phyloP scores from a whole-genome alignment of 2,329 filamentous ascomycete species.

The Rutstroemia sp. region DNA sequence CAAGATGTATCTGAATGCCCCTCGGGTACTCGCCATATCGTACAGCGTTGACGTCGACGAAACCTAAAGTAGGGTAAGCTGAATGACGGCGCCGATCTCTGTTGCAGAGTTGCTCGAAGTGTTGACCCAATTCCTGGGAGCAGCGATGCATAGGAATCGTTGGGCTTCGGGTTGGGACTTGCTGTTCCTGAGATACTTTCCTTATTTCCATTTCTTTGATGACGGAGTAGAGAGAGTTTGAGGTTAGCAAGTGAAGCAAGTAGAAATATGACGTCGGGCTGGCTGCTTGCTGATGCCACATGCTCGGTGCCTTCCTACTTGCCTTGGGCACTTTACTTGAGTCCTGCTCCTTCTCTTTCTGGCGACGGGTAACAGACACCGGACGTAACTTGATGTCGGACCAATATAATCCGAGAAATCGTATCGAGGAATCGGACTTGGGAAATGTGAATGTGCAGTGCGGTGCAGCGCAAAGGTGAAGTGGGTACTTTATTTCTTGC shows the following conservation, averaged over 20 bases:
- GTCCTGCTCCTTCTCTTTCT: not conserved
- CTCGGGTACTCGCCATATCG: not conserved
- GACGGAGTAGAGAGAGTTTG: not conserved
- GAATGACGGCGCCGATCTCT: not conserved
- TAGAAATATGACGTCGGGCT: not conserved
- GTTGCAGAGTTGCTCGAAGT: no score
- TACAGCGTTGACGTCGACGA: slow-evolving; percentile 2
- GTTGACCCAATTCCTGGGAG: no score
- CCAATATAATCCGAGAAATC: no score
- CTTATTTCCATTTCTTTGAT: not conserved
- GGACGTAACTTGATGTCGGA: not conserved
- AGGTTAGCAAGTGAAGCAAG: no score
- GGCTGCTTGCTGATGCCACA: not conserved
- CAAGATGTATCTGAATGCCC: no score
- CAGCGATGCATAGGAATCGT: no score
- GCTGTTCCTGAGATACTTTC: no score
- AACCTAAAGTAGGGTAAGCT: not conserved
- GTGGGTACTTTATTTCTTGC: no score
- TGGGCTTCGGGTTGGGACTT: no score
- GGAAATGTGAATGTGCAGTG: no score
- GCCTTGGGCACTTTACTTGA: not conserved
- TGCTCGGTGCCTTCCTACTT: not conserved
- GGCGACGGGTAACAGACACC: not conserved
- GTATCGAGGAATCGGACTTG: no score
- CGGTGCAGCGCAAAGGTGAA: no score